phyloP scores from a whole-genome alignment of 192 early-diverging fungal species.

The Linnemannia zychae region DNA sequence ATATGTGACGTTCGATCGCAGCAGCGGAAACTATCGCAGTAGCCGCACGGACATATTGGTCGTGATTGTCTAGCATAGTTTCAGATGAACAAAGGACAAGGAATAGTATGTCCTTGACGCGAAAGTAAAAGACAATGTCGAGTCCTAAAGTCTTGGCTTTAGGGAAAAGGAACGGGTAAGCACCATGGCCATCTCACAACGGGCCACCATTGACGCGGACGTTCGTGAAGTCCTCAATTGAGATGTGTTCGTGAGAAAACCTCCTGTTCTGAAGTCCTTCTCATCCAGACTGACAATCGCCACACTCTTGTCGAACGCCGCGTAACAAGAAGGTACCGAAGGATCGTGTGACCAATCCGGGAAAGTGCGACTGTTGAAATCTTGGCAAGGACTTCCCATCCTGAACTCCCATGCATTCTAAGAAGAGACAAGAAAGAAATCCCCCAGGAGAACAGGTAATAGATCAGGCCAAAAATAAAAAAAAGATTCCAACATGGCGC shows the following conservation, averaged over 20 bases:
- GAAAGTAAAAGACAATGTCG: conserved; percentile 27
- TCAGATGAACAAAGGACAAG: conserved; percentile 24
- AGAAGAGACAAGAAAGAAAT: too few species aligned
- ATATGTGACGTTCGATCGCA: background rate
- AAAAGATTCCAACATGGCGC: too few species aligned
- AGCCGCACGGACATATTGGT: background rate
- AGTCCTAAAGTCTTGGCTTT: conserved; percentile 17
- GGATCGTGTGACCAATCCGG: conserved; percentile 11
- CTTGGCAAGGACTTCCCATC: conserved; percentile 16
- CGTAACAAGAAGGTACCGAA: background rate
- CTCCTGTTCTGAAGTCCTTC: conserved; percentile 7
- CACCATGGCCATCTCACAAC: background rate
- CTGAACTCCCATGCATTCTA: conserved; percentile 14
- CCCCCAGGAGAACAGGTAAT: too few species aligned
- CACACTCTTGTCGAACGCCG: background rate
- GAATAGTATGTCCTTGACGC: background rate
- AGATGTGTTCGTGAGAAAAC: conserved; percentile 16
- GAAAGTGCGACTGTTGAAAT: background rate
- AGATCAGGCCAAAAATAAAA: too few species aligned
- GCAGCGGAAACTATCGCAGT: conserved; percentile 1
- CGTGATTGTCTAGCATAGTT: conserved; percentile 6
- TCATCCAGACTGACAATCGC: conserved; percentile 23
- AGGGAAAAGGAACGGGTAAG: conserved; percentile 21
- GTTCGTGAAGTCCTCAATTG: conserved; percentile 18
- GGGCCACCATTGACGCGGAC: conserved; percentile 10